These are phyloP conservation scores for Nepenthes gracilis DNA, from an alignment of 148 eudicot genomes.

Conservation along the genomic window DNA sequence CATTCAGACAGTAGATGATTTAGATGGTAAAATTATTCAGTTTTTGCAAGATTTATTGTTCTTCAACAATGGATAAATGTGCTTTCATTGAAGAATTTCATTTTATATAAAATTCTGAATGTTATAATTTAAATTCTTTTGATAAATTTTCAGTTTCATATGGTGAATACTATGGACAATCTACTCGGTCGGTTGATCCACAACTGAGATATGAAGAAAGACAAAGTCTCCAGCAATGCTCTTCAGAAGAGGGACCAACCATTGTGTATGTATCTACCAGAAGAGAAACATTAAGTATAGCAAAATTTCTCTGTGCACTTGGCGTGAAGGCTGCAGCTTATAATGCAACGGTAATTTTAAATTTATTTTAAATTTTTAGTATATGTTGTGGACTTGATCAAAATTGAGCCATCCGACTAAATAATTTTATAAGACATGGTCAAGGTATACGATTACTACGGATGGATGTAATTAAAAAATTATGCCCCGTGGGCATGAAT, in stretches of 20 bases:
- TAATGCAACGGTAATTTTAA: slow-evolving; percentile 51
- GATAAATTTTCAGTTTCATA: slow-evolving; percentile 47
- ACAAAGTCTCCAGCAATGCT: slow-evolving; percentile 14
- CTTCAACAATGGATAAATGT: not conserved
- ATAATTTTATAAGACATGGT: too few relatives aligned
- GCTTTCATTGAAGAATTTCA: not conserved
- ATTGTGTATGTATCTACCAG: slow-evolving; percentile 82
- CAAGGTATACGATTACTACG: too few relatives aligned
- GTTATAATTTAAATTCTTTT: not conserved
- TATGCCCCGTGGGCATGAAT: too few relatives aligned
- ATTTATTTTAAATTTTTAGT: too few relatives aligned
- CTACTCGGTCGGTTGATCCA: slow-evolving; percentile 14
- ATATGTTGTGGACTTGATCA: too few relatives aligned
- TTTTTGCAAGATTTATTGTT: not conserved
- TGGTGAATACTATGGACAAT: slow-evolving; percentile 66
- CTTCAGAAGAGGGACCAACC: slow-evolving; percentile 54
- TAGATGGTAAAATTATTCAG: slow-evolving; percentile 47
- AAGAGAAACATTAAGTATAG: slow-evolving; percentile 50
- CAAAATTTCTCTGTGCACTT: slow-evolving; percentile 43
- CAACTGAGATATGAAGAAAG: slow-evolving; percentile 17
- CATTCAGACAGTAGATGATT: slow-evolving; percentile 51
- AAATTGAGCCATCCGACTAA: too few relatives aligned
- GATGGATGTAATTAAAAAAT: too few relatives aligned
- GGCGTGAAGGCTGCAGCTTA: slow-evolving; percentile 91
- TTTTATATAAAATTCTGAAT: not conserved